Conservation (phyloP, 768 basidiomycete genomes). For the Panaeolus cyanescens region DNA sequence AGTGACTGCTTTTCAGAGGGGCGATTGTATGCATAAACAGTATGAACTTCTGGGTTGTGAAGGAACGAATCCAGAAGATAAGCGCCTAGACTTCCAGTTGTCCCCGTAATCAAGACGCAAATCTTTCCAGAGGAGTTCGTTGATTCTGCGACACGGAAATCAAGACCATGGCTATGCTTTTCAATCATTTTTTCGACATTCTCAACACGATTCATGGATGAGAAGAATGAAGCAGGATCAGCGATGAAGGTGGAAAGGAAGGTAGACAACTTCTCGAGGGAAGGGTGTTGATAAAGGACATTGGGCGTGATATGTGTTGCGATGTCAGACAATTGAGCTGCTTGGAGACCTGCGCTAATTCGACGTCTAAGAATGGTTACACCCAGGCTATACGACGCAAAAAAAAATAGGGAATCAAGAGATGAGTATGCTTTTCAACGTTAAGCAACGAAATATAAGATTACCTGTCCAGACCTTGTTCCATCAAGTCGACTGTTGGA, state of each 20-base stretch:
- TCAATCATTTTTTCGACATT: slow-evolving; percentile 21
- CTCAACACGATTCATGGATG: slow-evolving; percentile 10
- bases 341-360: slow-evolving; percentile 19
- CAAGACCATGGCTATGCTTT: slow-evolving; percentile 11
- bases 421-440: too few species aligned
- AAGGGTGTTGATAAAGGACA: slow-evolving; percentile 19
- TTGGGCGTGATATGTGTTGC: slow-evolving; percentile 12
- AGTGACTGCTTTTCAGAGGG: slow-evolving; percentile 13
- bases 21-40: slow-evolving; percentile 35
- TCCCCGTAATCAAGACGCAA: slow-evolving; percentile 39
- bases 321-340: not conserved
- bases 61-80: slow-evolving; percentile 32
- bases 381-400: slow-evolving; percentile 13
- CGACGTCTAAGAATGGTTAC: slow-evolving; percentile 22
- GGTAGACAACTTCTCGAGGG: slow-evolving; percentile 14
- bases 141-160: slow-evolving; percentile 8
- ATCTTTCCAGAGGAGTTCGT: not conserved
- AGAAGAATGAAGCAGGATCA: slow-evolving; percentile 10
- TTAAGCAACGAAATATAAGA: not conserved
- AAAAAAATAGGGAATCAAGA: too few species aligned
- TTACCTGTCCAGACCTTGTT: slow-evolving; percentile 24
- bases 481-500: slow-evolving; percentile 15
- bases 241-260: slow-evolving; percentile 18
- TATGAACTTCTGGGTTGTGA: slow-evolving; percentile 17
- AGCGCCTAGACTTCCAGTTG: slow-evolving; percentile 43